Evolutionary conservation across 306 rosid genomes (phyloP), one percentile per base, ranked within the genome.

Genomic region (Canavalia ensiformis): DNA sequence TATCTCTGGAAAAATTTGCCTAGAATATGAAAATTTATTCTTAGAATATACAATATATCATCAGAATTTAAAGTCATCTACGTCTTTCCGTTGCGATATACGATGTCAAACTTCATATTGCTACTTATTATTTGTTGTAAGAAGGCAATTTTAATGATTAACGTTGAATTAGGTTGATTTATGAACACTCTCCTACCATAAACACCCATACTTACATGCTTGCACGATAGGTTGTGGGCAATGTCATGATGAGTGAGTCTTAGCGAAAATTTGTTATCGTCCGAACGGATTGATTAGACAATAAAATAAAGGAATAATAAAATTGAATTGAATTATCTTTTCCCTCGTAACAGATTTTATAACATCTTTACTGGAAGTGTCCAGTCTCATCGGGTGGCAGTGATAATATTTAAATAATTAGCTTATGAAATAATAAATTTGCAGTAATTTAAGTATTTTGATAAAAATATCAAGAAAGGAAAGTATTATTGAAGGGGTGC

Each of bases 401-500:
- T 34, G 34, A 25, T 6, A 35, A 28, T 41, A 50, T 34, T 60
- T 76, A 60, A 33, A 62, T n/a, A 10, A 25, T 76, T 34, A 49
- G 62, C 63, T 49, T 18, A 35, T 47, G 44, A 64, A 76, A 47
- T 62, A 46, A 64, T 34, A 25, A 31, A 46, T 62, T 47, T 63
- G 10, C 12, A 10, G 28, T n/a, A 34, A 33, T 10, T 49, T 5
- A 49, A 51, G 62, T 7, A 8, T 52, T 63, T 50, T 3, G 11
- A 34, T 6, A 11, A 57, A 71, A 56, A 29, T 57, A 57, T 42
- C 71, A 46, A 68, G 67, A 47, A 59, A 31, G 74, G 41, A 13
- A 74, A 67, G 44, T 81, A 41, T 52, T 45, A 54, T 41, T 55
- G 59, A 72, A 52, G 45, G 62, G 55, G 63, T 50, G 0, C 28